These are phyloP conservation scores for Pecoramyces ruminantium DNA, from an alignment of 192 early-diverging fungal genomes.

Conservation along the genomic window DNA sequence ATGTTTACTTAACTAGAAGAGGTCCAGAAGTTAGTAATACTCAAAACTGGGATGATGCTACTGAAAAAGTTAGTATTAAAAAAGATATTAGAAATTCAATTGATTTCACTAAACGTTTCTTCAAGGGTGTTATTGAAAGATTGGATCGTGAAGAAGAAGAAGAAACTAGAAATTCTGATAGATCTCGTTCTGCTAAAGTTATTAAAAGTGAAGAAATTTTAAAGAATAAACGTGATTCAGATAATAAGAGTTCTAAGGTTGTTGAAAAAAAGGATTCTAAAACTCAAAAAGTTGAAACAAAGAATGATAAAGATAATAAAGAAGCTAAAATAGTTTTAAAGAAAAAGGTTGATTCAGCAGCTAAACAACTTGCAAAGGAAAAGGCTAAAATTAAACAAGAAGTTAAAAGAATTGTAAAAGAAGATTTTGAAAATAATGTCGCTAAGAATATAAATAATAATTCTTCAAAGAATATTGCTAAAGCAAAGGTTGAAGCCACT, in stretches of 20 bases:
- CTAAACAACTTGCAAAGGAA: not conserved
- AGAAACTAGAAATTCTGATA: not conserved
- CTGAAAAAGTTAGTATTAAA: not conserved
- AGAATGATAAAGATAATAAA: not conserved
- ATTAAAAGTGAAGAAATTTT: too few relatives aligned
- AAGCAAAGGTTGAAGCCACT: not conserved
- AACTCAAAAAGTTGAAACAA: not conserved
- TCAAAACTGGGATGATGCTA: not conserved
- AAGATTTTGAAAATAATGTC: not conserved
- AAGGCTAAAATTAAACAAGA: not conserved
- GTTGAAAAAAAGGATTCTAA: too few relatives aligned
- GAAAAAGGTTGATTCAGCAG: too few relatives aligned
- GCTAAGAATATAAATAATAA: not conserved
- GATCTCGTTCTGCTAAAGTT: not conserved
- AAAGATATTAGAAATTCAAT: not conserved
- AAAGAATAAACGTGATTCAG: too few relatives aligned
- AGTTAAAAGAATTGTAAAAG: not conserved
- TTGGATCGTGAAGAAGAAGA: not conserved
- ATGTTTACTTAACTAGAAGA: not conserved
- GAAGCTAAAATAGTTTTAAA: not conserved
- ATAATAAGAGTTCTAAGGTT: too few relatives aligned
- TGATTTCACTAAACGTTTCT: not conserved
- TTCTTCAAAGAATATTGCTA: not conserved
- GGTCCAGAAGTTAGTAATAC: not conserved
- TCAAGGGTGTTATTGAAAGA: not conserved